These are phyloP conservation scores for Hemerocallis citrina DNA, from an alignment of 106 monocot genomes.

Conservation along the genomic window DNA sequence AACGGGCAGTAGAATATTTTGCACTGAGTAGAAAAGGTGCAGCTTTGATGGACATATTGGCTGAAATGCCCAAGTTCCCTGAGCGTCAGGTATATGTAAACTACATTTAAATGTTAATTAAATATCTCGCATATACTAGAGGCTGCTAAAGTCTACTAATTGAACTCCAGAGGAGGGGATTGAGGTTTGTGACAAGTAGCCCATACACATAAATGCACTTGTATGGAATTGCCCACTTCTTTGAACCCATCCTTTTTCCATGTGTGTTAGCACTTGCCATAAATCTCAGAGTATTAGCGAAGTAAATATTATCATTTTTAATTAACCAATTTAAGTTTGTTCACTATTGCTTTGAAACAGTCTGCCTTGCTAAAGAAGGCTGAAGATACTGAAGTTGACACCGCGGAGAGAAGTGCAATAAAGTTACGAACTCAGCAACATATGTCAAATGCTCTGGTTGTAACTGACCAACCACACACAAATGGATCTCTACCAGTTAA, in stretches of 20 bases:
- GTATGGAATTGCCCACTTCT: too few relatives aligned
- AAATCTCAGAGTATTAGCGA: too few relatives aligned
- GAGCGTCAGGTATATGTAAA: conserved; percentile 78
- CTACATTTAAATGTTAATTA: too few relatives aligned
- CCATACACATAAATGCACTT: too few relatives aligned
- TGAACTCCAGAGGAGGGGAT: too few relatives aligned
- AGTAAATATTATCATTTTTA: too few relatives aligned
- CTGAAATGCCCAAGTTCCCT: conserved; percentile 99
- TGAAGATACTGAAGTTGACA: conserved; percentile 89
- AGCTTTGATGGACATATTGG: conserved; percentile 74
- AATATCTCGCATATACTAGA: too few relatives aligned
- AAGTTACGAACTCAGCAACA: conserved; percentile 90
- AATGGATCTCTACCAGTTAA: conserved; percentile 54
- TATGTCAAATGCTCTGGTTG: conserved; percentile 84
- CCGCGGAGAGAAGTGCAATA: conserved; percentile 96
- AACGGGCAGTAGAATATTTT: conserved; percentile 99
- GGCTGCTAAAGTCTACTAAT: too few relatives aligned
- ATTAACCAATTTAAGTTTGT: not conserved
- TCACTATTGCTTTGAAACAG: conserved; percentile 21
- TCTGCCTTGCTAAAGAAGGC: conserved; percentile 90
- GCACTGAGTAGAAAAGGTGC: conserved; percentile 81
- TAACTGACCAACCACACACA: conserved; percentile 63
- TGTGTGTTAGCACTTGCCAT: too few relatives aligned
- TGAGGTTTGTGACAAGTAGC: too few relatives aligned
- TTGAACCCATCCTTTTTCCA: too few relatives aligned